A percentile compares a stretch with the other conserved stretches of the same genome.
Conservation (phyloP, 2,329 filamentous ascomycete species). For the Pyricularia sp. region DNA sequence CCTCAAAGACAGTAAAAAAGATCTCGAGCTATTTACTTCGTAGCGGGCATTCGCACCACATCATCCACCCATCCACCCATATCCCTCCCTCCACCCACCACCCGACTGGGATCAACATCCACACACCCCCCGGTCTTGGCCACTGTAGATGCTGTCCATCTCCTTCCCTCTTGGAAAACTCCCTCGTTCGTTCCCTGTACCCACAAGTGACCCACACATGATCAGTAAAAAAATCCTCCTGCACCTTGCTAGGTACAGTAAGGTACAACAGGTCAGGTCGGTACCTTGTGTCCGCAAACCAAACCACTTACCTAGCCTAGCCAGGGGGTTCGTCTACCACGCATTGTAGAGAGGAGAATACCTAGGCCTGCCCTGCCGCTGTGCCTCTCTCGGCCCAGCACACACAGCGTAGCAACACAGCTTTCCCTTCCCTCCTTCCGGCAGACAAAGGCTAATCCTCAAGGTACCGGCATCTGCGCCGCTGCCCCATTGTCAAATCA, state of each 20-base stretch:
- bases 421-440: conserved; percentile 2
- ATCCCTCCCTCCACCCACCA: background rate
- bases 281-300: background rate
- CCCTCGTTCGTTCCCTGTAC: background rate
- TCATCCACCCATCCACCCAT: background rate
- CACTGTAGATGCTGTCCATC: background rate
- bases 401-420: background rate
- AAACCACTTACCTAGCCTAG: too few relatives aligned
- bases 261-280: background rate
- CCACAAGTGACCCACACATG: background rate
- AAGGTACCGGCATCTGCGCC: conserved; percentile 5
- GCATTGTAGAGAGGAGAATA: background rate
- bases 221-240: background rate
- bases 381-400: background rate
- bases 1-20: background rate
- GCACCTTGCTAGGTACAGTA: background rate
- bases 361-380: background rate
- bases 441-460: conserved; percentile 1
- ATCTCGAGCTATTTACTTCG: background rate
- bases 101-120: background rate
- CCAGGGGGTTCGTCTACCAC: background rate
- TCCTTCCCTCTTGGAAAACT: background rate
- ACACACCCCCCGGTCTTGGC: background rate
- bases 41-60: background rate
- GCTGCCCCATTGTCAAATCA: conserved; percentile 1